Conservation (phyloP, 2,329 filamentous ascomycete species). For the Trichoderma brevicompactum region DNA sequence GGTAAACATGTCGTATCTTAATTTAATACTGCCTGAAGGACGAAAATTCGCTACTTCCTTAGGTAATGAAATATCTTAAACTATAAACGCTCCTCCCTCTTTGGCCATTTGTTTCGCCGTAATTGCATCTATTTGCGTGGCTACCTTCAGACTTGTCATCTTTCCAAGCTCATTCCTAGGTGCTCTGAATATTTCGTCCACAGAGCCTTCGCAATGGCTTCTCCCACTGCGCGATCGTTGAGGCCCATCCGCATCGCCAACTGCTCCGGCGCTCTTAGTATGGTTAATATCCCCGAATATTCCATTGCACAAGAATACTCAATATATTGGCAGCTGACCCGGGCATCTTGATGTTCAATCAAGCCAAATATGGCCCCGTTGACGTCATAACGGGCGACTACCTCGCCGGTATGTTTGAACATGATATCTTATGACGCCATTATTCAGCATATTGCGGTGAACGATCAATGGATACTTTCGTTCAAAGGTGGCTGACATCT, state of each 20-base stretch:
- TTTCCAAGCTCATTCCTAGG: background rate
- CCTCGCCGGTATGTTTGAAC: conserved; percentile 45
- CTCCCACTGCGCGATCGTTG: background rate
- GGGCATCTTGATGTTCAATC: conserved; percentile 38
- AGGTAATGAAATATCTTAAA: too few species aligned
- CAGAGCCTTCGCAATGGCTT: background rate
- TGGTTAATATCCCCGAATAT: background rate
- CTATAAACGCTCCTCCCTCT: too few species aligned
- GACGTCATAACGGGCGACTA: conserved; percentile 61
- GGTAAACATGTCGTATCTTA: too few species aligned
- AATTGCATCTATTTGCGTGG: too few species aligned
- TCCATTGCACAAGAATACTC: background rate
- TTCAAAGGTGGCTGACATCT: background rate
- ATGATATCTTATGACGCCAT: background rate
- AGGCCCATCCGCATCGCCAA: conserved; percentile 36
- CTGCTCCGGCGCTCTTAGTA: conserved; percentile 36
- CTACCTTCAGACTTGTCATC: too few species aligned
- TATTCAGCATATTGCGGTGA: too few species aligned
- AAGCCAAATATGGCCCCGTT: conserved; percentile 38
- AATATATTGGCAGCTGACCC: conserved; percentile 31
- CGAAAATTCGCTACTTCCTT: too few species aligned
- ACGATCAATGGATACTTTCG: background rate
- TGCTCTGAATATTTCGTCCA: background rate
- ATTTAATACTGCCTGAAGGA: too few species aligned
- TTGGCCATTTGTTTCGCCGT: too few species aligned